Evolutionary conservation across 192 early-diverging fungal genomes (phyloP).

Genomic region (Phlyctochytrium bullatum): DNA sequence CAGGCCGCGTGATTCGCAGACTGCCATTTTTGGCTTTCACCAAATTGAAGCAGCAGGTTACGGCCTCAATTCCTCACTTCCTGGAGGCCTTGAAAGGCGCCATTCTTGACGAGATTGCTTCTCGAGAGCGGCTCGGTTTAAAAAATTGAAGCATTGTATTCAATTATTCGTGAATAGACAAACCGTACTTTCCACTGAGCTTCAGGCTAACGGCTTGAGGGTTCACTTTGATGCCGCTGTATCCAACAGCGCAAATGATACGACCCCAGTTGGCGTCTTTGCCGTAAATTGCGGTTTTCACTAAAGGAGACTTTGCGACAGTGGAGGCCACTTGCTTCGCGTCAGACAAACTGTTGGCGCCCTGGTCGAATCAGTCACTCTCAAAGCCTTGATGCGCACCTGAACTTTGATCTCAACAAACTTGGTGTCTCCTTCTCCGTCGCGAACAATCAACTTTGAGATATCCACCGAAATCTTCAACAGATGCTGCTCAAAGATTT

Average conservation of each 20-base stretch:
- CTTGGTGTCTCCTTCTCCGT: conserved; percentile 97
- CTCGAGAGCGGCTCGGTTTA: too few relatives aligned
- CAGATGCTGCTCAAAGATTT: conserved; percentile 67
- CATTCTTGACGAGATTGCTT: too few relatives aligned
- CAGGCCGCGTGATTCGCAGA: conserved; percentile 29
- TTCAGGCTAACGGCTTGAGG: too few relatives aligned
- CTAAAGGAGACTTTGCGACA: conserved; percentile 87
- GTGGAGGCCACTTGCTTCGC: conserved; percentile 82
- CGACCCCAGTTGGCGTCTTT: conserved; percentile 99
- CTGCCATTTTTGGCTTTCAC: conserved; percentile 58
- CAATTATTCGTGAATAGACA: too few relatives aligned
- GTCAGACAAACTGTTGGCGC: conserved; percentile 25
- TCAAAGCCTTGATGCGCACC: too few relatives aligned
- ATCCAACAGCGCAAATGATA: conserved; percentile 88
- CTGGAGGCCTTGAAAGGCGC: too few relatives aligned
- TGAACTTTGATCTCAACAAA: conserved; percentile 88
- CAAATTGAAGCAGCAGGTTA: too few relatives aligned
- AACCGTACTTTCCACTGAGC: too few relatives aligned
- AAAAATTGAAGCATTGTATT: too few relatives aligned
- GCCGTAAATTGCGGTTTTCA: conserved; percentile 95
- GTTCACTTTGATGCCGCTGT: conserved; percentile 77
- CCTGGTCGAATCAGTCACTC: neutral
- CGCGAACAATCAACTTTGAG: conserved; percentile 85
- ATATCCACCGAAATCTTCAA: conserved; percentile 83
- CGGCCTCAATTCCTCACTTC: too few relatives aligned